Conservation (phyloP, 306 rosid genomes). For the Vigna mungo region DNA sequence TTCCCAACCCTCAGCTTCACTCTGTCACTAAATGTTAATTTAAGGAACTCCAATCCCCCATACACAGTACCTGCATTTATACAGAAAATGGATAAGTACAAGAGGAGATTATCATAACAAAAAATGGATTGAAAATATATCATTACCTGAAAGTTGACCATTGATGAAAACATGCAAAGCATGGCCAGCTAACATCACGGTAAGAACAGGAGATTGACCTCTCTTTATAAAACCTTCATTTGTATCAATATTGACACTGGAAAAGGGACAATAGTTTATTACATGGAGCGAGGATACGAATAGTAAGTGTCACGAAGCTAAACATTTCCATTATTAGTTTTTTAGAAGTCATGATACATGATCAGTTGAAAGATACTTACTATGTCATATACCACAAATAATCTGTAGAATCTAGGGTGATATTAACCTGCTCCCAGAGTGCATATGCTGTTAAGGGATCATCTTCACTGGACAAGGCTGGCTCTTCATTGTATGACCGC, state of each 20-base stretch:
- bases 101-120: conserved; percentile 24
- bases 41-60: conserved; percentile 64
- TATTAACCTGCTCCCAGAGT: conserved; percentile 74
- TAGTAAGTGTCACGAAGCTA: conserved; percentile 26
- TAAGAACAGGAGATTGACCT: conserved; percentile 74
- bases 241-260: conserved; percentile 78
- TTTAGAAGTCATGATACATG: conserved; percentile 1
- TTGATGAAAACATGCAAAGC: conserved; percentile 87
- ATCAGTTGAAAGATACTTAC: conserved; percentile 60
- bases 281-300: conserved; percentile 11
- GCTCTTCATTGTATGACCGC: conserved; percentile 80
- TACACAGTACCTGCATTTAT: conserved; percentile 72
- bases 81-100: conserved; percentile 33
- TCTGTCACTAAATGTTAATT: conserved; percentile 64
- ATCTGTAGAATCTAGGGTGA: conserved; percentile 83
- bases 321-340: conserved; percentile 25
- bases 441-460: conserved; percentile 62
- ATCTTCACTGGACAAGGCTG: conserved; percentile 60
- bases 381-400: conserved; percentile 98
- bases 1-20: conserved; percentile 75
- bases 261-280: conserved; percentile 15
- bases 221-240: conserved; percentile 72
- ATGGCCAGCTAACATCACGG: conserved; percentile 88
- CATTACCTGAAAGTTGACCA: conserved; percentile 82
- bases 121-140: neutral